Evolutionary conservation across 768 basidiomycete genomes (phyloP).

Genomic region (Pleurotus djamor): DNA sequence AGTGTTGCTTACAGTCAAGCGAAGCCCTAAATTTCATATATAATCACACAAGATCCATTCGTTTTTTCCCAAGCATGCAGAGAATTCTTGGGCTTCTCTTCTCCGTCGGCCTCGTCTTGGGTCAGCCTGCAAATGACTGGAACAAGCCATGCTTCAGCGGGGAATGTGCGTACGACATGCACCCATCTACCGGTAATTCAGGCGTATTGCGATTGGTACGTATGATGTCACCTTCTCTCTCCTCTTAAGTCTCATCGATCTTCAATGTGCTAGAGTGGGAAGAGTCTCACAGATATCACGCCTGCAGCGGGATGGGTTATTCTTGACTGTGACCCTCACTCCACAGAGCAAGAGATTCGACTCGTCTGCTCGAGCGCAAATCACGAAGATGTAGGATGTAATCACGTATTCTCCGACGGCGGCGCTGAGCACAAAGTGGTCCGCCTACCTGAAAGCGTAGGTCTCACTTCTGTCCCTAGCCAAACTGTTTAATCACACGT

Average conservation of each 20-base stretch:
- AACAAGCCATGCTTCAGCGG: slow-evolving; percentile 4
- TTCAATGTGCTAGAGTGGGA: slow-evolving; percentile 6
- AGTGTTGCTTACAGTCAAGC: no score
- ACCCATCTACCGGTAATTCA: slow-evolving; percentile 5
- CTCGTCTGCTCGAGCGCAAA: slow-evolving; percentile 20
- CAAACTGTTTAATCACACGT: background rate
- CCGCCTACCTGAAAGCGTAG: slow-evolving; percentile 1
- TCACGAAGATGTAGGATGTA: background rate
- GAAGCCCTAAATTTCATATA: no score
- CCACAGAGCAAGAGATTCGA: slow-evolving; percentile 26
- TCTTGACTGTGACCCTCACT: slow-evolving; percentile 26
- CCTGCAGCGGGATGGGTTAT: slow-evolving; percentile 36
- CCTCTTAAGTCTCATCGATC: background rate
- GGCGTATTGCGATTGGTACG: slow-evolving; percentile 10
- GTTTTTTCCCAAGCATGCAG: no score
- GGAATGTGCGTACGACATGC: slow-evolving; percentile 3
- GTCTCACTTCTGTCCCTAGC: background rate
- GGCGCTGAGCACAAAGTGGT: background rate
- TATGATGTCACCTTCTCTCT: background rate
- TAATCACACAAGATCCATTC: no score
- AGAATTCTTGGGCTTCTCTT: no score
- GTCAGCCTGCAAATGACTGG: background rate
- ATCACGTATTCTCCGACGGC: background rate
- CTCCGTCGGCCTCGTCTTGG: background rate
- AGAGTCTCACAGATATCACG: slow-evolving; percentile 18